Base-by-base conservation (phyloP, 352 stramenopile species). In the Phytophthora nicotianae region DNA sequence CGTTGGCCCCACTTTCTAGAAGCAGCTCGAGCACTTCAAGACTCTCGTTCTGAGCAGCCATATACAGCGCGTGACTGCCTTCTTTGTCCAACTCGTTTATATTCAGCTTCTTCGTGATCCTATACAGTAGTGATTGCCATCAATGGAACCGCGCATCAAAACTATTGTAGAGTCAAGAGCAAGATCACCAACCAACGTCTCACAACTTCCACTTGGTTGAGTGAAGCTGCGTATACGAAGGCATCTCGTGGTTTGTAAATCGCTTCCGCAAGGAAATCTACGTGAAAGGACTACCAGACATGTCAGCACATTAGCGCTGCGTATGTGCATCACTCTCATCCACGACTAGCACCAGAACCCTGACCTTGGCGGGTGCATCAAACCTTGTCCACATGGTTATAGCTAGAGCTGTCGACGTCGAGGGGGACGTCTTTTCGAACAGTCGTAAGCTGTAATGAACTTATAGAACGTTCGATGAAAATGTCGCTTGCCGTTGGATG, bases 151-250 rank as follows among this genome's bases (percentile, higher is more conserved):
- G 24, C 14, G n/a, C 13, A 17, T 5, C 32, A 35, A n/a, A 38
- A 38, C 32, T 13, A 17, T 38, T 20, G 21, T 40, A 19, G 11
- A 20, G 3, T 4, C 9, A 20, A 38, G 26, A 32, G 23, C 21
- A 17, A 52, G n/a, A 16, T 13, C 6, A 26, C 33, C 49, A 17
- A 83, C 77, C 81, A 90, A 41, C 74, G 75, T 19, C 65, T 68
- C 19, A 90, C 74, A 46, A 88, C 81, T 52, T 83, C 60, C 29
- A 86, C 58, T 69, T 89, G 81, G 54, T 89, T 89, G 16, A 88
- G 70, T 5, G 81, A 88, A 20, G 81, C 79, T 4, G 81, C 81
- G 41, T 90, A 77, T 35, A 89, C 81, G 42, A 90, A 88, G 17
- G 81, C 81, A 47, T 89, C 81, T 13, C 50, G 58, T 5, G 72